Evolutionary conservation across 257 asterid species (phyloP).

Genomic region (Orobanche coerulescens): DNA sequence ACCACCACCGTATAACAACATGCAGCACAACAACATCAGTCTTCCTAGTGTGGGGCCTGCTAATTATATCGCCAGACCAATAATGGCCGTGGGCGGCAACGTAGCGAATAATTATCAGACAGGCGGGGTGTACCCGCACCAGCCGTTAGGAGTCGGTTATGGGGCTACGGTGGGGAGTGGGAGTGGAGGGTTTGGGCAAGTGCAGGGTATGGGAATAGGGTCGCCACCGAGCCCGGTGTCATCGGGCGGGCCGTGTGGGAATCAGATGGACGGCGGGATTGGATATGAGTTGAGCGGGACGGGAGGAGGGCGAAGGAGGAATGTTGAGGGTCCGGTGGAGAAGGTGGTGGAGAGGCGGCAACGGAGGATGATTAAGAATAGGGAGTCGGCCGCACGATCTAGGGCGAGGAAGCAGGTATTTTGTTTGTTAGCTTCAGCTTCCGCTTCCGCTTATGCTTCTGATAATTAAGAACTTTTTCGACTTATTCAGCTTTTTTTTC

Average conservation of each 20-base stretch:
- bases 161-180: conserved; percentile 44
- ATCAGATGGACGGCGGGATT: conserved; percentile 31
- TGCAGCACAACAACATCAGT: too few relatives aligned
- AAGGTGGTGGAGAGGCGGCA: conserved; percentile 74
- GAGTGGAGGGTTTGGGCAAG: conserved; percentile 40
- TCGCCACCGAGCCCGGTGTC: conserved; percentile 55
- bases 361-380: conserved; percentile 70
- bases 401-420: conserved; percentile 70
- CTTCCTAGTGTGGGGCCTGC: conserved; percentile 19
- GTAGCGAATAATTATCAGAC: too few relatives aligned
- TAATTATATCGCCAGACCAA: conserved; percentile 25
- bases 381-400: conserved; percentile 79
- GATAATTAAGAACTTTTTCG: not conserved
- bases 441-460: too few relatives aligned
- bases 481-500: too few relatives aligned
- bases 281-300: conserved; percentile 31
- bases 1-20: conserved; percentile 16
- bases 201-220: conserved; percentile 34
- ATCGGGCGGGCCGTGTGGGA: conserved; percentile 40
- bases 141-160: conserved; percentile 18
- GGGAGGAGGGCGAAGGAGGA: conserved; percentile 41
- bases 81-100: conserved; percentile 7
- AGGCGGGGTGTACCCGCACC: conserved; percentile 29
- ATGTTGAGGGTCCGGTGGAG: conserved; percentile 56
- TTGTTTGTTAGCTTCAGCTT: too few relatives aligned